Conservation (phyloP, 2,329 filamentous ascomycete species). For the Scleromitrula shiraiana region DNA sequence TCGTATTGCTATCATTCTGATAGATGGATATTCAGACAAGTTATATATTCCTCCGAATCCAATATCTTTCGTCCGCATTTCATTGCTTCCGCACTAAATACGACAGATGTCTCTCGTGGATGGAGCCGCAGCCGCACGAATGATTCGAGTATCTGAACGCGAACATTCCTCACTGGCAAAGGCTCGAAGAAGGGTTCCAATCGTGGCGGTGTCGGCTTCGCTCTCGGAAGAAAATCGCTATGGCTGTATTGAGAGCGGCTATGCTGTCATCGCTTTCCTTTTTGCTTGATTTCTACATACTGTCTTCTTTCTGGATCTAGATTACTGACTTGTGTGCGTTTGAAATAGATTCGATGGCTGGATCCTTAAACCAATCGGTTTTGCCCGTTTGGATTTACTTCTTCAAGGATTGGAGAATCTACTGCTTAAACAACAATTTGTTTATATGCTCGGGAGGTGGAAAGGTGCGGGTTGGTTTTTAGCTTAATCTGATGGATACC, state of each 20-base stretch:
- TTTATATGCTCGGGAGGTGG: too few species aligned
- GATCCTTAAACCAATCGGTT: too few species aligned
- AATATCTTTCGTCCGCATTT: not conserved
- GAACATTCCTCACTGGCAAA: conserved; percentile 26
- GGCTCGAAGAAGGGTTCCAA: conserved; percentile 53
- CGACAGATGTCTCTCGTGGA: conserved; percentile 80
- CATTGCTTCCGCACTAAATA: not conserved
- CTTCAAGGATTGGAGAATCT: too few species aligned
- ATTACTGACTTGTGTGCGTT: too few species aligned
- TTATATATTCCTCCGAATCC: conserved; percentile 11
- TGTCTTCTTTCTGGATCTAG: too few species aligned
- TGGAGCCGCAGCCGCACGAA: conserved; percentile 71
- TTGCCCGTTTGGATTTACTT: too few species aligned
- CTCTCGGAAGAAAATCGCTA: conserved; percentile 61
- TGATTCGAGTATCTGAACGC: conserved; percentile 66
- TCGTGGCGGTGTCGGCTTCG: conserved; percentile 83
- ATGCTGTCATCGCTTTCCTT: too few species aligned
- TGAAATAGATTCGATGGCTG: too few species aligned
- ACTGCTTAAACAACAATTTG: too few species aligned
- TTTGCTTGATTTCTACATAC: too few species aligned
- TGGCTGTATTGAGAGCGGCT: conserved; percentile 54
- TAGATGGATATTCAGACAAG: conserved; percentile 91
- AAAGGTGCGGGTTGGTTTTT: too few species aligned
- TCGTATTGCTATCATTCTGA: conserved; percentile 72
- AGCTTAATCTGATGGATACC: too few species aligned